Base-by-base conservation (phyloP, 306 rosid species). In the Prosopis cineraria region DNA sequence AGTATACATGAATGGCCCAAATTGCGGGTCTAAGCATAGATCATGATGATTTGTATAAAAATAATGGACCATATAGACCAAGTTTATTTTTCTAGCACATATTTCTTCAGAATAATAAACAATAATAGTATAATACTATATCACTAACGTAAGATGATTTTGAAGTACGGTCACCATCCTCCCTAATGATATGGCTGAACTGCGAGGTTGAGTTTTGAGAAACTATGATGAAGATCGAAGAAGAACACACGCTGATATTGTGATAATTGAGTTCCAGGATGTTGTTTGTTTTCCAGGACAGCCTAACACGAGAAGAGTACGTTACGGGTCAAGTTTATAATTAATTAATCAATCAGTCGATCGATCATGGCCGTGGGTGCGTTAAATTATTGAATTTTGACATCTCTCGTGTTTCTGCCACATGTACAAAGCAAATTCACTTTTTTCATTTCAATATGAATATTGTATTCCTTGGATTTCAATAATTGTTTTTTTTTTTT, bases 301-400 rank as follows among this genome's bases (percentile, higher is more conserved):
- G n/a, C n/a, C n/a, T n/a, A 44, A 44, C 50, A 12, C 50, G 0
- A 13, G 34, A 4, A 31, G 50, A 44, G 70, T 50, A 25, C 77
- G 33, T 68, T 41, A 70, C 25, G 65, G 20, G 56, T 45, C 55
- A 79, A 76, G 80, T 83, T 83, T 37, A 64, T 41, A 11, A 12
- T 41, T 62, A 10, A 30, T 39, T 37, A 36, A 6, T n/a, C n/a
- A n/a, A n/a, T n/a, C n/a, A n/a, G n/a, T n/a, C n/a, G n/a, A n/a
- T n/a, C n/a, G n/a, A n/a, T n/a, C n/a, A n/a, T n/a, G n/a, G n/a
- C n/a, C n/a, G n/a, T n/a, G 60, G 76, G 33, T 64, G 3, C 20
- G 12, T 36, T 36, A 24, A 77, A 33, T 29, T 33, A 43, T 72
- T 64, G 65, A 13, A 56, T 11, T 40, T 71, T 70, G 55, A 48